A percentile compares a stretch with the other conserved stretches of the same genome.
These are phyloP conservation scores for Globisporangium cederbergense DNA, from an alignment of 352 stramenopile genomes.

Conservation along the genomic window DNA sequence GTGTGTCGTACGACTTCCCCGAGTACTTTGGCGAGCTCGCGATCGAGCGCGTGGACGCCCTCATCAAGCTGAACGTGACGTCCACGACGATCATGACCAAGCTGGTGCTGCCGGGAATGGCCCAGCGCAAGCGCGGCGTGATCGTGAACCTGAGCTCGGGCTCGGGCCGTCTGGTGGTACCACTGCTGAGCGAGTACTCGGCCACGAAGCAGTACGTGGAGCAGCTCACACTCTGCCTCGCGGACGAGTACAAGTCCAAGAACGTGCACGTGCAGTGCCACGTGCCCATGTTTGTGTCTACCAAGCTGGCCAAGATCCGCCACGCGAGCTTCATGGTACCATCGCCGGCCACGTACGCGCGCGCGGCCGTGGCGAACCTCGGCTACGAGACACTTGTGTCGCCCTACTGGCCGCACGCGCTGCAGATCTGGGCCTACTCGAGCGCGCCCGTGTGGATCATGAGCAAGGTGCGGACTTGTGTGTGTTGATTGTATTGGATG, in stretches of 20 bases:
- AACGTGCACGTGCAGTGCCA: slow-evolving; percentile 96
- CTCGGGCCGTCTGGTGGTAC: slow-evolving; percentile 93
- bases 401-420: slow-evolving; percentile 95
- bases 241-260: slow-evolving; percentile 94
- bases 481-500: slow-evolving; percentile 34
- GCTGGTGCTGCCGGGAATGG: slow-evolving; percentile 92
- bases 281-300: slow-evolving; percentile 98
- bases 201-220: slow-evolving; percentile 98
- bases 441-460: slow-evolving; percentile 84
- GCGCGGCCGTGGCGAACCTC: slow-evolving; percentile 89
- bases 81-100: slow-evolving; percentile 80
- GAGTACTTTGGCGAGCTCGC: slow-evolving; percentile 97
- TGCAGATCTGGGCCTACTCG: slow-evolving; percentile 95
- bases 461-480: slow-evolving; percentile 58
- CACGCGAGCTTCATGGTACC: slow-evolving; percentile 93
- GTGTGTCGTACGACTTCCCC: slow-evolving; percentile 97
- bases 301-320: slow-evolving; percentile 98
- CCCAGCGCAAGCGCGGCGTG: slow-evolving; percentile 90
- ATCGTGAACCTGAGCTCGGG: slow-evolving; percentile 98
- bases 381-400: slow-evolving; percentile 91
- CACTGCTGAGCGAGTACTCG: slow-evolving; percentile 96
- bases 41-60: slow-evolving; percentile 88
- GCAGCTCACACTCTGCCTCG: slow-evolving; percentile 95
- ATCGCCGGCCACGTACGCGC: slow-evolving; percentile 88
- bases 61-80: slow-evolving; percentile 90